Conservation (phyloP, 495 filamentous ascomycete genomes). For the Neurospora pannonica region DNA sequence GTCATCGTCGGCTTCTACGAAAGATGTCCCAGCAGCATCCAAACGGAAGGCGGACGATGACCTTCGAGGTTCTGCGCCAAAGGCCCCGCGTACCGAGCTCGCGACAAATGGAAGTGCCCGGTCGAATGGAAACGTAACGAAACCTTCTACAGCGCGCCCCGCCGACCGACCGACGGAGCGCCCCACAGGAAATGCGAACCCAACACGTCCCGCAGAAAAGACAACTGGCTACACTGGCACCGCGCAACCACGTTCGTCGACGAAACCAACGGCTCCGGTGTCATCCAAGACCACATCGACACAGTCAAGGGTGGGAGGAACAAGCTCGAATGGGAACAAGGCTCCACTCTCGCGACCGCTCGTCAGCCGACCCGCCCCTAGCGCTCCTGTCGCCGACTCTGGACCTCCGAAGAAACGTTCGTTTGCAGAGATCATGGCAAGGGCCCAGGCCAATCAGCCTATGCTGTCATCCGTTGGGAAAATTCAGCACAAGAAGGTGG, state of each 20-base stretch:
- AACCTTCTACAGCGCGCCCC: constrained; percentile 3
- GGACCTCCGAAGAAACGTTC: constrained; percentile 53
- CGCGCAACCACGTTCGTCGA: not conserved
- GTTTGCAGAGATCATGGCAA: constrained; percentile 58
- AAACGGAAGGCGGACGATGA: constrained; percentile 48
- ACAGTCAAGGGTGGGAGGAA: not conserved
- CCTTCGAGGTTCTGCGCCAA: constrained; percentile 16
- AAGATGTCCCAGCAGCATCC: constrained; percentile 12
- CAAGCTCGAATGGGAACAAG: constrained; percentile 4
- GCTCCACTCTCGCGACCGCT: constrained; percentile 11
- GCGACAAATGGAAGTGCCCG: constrained; percentile 6
- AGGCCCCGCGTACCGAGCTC: constrained; percentile 22
- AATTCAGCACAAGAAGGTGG: constrained; percentile 48
- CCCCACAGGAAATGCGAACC: constrained; percentile 3
- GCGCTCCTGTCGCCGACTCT: constrained; percentile 9
- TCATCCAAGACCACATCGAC: not conserved
- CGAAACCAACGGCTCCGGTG: not conserved
- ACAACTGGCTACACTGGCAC: constrained; percentile 8
- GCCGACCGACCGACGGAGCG: not conserved
- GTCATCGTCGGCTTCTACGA: constrained; percentile 22
- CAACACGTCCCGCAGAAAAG: not conserved
- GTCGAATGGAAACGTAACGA: constrained; percentile 7
- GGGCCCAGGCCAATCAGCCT: constrained; percentile 47
- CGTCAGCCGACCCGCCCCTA: constrained; percentile 6
- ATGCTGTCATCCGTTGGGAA: constrained; percentile 38